These are phyloP conservation scores for Ceratobasidium theobromae DNA, from an alignment of 1,284 basidiomycete genomes.

Conservation along the genomic window DNA sequence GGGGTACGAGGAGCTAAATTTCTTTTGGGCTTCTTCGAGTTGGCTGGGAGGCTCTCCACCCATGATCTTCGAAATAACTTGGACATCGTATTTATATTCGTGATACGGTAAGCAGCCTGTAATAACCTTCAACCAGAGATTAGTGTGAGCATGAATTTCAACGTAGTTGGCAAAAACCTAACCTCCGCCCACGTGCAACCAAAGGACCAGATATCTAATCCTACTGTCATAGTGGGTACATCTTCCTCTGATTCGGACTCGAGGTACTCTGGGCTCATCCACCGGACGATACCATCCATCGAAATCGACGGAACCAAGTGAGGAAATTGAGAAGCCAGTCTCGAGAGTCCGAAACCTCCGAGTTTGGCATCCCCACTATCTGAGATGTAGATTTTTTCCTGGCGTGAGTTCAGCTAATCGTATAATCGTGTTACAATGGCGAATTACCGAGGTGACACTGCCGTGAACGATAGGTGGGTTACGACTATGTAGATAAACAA, in stretches of 20 bases:
- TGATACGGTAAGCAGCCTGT: neutral
- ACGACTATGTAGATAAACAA: slow-evolving; percentile 19
- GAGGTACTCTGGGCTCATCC: slow-evolving; percentile 8
- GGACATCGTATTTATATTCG: neutral
- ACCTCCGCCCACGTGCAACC: slow-evolving; percentile 2
- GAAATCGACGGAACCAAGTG: neutral
- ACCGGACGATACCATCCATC: neutral
- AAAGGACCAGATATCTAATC: slow-evolving; percentile 1
- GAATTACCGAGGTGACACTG: neutral
- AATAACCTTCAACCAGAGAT: neutral
- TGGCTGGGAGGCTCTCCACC: neutral
- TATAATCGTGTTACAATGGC: neutral
- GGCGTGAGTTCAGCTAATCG: neutral
- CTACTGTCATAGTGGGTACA: too few relatives aligned
- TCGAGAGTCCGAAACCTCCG: neutral
- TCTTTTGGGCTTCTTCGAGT: neutral
- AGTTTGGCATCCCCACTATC: neutral
- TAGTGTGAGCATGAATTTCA: neutral
- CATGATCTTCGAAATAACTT: neutral
- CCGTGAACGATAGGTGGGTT: slow-evolving; percentile 19
- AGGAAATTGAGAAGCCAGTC: neutral
- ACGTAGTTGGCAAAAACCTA: neutral
- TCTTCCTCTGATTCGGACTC: neutral
- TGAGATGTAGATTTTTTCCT: neutral
- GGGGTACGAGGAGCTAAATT: neutral